phyloP scores from a whole-genome alignment of 176 grass and related monocot genomes.

The Raddia distichophylla region DNA sequence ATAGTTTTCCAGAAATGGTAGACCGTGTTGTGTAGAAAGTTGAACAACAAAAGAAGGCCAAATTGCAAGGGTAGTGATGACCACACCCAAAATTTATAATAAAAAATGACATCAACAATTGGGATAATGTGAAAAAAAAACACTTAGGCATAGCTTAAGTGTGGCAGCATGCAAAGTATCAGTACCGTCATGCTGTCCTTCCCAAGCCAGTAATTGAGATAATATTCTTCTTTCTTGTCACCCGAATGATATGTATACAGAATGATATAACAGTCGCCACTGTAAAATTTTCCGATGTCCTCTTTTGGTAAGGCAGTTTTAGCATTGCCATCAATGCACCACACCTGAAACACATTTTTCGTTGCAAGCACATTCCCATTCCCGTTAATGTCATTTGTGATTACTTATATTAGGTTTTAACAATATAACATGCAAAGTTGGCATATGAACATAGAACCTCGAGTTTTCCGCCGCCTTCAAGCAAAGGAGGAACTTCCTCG shows the following conservation, averaged over 20 bases:
- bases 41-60: not conserved
- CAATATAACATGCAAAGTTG: constrained; percentile 3
- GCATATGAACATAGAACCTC: constrained; percentile 64
- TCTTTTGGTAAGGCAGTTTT: constrained; percentile 74
- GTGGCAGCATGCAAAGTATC: constrained; percentile 33
- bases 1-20: constrained; percentile 11
- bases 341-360: constrained; percentile 62
- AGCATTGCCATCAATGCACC: constrained; percentile 72
- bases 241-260: constrained; percentile 91
- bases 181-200: constrained; percentile 85
- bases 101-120: constrained; percentile 23
- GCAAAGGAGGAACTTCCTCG: constrained; percentile 99
- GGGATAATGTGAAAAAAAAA: constrained; percentile 7
- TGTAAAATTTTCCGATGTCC: constrained; percentile 96
- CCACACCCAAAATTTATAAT: not conserved
- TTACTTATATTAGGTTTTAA: constrained; percentile 5
- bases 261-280: constrained; percentile 91
- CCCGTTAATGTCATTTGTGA: not conserved
- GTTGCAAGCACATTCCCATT: constrained; percentile 1
- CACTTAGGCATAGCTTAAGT: not conserved
- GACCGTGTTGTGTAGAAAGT: constrained; percentile 25
- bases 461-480: constrained; percentile 87
- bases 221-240: constrained; percentile 95
- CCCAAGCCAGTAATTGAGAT: constrained; percentile 86
- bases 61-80: not conserved